Base-by-base conservation (phyloP, 2,329 filamentous ascomycete species). In the Colletotrichum horii region DNA sequence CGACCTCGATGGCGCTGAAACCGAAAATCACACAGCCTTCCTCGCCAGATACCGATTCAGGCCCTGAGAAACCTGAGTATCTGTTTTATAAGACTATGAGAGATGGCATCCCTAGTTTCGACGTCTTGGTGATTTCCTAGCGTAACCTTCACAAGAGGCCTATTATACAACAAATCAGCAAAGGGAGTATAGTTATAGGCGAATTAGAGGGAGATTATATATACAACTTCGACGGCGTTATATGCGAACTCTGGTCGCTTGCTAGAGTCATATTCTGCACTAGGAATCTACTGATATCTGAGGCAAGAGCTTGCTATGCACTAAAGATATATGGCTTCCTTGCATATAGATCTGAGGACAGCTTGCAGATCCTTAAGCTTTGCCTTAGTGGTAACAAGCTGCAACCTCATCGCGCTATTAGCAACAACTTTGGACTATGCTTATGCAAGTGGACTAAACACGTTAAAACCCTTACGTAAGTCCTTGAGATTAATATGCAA, bases 31-130 rank as follows among this genome's bases (percentile, higher is more conserved):
- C 19, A 48, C 19, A n/a, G 2, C 5, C 3, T 9, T 6, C 9
- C 1, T 12, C 19, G 19, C 19, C 19, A n/a, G 19, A n/a, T 3
- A 3, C 19, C n/a, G 9, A 1, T n/a, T 4, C 19, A 48, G 6
- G 38, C 19, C 4, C n/a, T 0, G 12, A 3, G 9, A 12, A n/a
- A 2, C 38, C 38, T 9, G 38, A 48, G 19, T 48, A n/a, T 12
- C 38, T 48, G 19, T 48, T 48, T 48, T 48, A 12, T 19, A 48
- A 48, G 38, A 48, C 19, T 9, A 48, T 48, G 38, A 48, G 38
- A 48, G 19, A 48, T 48, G 38, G 9, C 9, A n/a, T 48, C 11
- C 9, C 9, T 2, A 48, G 43, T 52, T 52, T 52, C 43, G 43
- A 52, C n/a, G n/a, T 52, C 11, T 22, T 52, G n/a, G n/a, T n/a